phyloP scores from a whole-genome alignment of 2,329 filamentous ascomycete genomes.

The Penicillium vulpinum region DNA sequence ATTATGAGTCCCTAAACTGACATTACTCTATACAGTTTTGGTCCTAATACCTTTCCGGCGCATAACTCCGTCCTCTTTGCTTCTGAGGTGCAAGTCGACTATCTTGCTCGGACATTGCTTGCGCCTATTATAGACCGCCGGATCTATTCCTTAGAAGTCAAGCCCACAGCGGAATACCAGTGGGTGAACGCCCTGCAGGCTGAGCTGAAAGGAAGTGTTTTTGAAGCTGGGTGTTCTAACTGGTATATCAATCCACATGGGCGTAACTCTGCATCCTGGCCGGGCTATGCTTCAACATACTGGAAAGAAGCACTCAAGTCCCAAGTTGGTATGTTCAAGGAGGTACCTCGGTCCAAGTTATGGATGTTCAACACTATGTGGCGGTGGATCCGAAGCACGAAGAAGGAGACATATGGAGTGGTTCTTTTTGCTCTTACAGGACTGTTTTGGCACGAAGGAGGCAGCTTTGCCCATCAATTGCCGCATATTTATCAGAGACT shows the following conservation, averaged over 20 bases:
- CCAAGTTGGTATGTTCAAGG: background rate
- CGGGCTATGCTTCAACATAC: background rate
- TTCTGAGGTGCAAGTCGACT: slow-evolving; percentile 33
- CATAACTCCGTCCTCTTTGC: slow-evolving; percentile 37
- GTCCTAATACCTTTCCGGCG: slow-evolving; percentile 32
- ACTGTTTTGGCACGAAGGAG: background rate
- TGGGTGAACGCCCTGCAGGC: background rate
- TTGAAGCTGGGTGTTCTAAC: background rate
- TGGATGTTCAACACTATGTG: background rate
- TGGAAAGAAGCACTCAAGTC: background rate
- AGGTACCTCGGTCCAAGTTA: background rate
- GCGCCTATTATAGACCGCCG: slow-evolving; percentile 34
- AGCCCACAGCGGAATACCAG: background rate
- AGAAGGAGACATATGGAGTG: background rate
- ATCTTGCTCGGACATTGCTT: slow-evolving; percentile 31
- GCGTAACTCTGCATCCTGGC: background rate
- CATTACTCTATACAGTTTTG: slow-evolving; percentile 5
- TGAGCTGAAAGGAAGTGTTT: background rate
- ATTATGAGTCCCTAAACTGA: too few species aligned
- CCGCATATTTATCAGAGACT: background rate
- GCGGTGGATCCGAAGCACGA: background rate
- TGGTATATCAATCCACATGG: slow-evolving; percentile 1
- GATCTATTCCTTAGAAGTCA: background rate
- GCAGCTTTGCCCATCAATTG: background rate
- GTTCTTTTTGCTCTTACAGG: background rate